Conservation (phyloP, 768 basidiomycete species). For the Strobilomyces confusus region DNA sequence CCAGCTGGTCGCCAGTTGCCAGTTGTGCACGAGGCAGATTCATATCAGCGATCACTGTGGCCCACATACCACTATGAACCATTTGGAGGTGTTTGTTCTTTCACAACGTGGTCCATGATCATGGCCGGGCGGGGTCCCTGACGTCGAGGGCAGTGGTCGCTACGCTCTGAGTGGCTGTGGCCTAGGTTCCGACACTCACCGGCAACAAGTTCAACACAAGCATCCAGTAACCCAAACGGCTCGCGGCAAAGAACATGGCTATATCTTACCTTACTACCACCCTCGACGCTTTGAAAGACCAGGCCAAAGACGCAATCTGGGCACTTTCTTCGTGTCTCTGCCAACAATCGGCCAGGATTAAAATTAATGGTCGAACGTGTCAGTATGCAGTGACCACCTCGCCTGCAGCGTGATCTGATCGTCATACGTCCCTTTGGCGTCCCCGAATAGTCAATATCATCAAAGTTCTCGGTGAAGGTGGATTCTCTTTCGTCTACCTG, state of each 20-base stretch:
- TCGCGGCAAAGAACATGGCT: constrained; percentile 23
- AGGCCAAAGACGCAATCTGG: constrained; percentile 78
- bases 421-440: background rate
- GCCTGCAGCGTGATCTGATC: constrained; percentile 3
- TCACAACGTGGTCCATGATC: background rate
- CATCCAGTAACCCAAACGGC: background rate
- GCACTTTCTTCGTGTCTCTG: constrained; percentile 79
- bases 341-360: constrained; percentile 79
- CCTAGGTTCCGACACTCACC: background rate
- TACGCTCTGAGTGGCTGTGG: constrained; percentile 6
- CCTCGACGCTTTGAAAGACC: constrained; percentile 61
- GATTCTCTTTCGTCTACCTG: constrained; percentile 88
- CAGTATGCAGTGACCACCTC: constrained; percentile 32
- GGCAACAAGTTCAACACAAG: background rate
- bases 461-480: constrained; percentile 93
- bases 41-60: constrained; percentile 19
- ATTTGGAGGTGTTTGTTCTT: constrained; percentile 10
- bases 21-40: constrained; percentile 22
- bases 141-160: background rate
- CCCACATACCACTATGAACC: background rate
- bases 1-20: background rate
- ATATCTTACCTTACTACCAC: constrained; percentile 34
- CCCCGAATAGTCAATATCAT: constrained; percentile 69
- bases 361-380: constrained; percentile 96
- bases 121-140: background rate